Base-by-base conservation (phyloP, 2,329 filamentous ascomycete species). In the Sarocladium strictum region DNA sequence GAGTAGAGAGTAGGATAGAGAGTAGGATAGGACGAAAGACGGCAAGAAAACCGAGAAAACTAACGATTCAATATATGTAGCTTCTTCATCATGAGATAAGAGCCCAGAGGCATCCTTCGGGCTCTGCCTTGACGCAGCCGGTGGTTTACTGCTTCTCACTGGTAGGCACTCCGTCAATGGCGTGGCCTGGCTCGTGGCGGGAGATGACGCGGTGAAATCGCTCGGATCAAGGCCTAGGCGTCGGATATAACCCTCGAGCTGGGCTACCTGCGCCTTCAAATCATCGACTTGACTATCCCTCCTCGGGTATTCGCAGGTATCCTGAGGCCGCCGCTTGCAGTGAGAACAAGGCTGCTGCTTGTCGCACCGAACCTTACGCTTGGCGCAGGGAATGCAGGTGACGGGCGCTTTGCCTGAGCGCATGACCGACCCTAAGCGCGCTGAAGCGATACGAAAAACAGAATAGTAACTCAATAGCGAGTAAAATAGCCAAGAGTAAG, bases 391-490 rank as follows among this genome's bases (percentile, higher is more conserved):
- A 19, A 54, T 33, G 38, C 52, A 54, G 23, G 21, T 43, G 52
- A 54, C 35, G 38, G 52, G 38, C 15, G 37, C 38, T 33, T 54
- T 45, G 21, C 37, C 52, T 23, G 52, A 33, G 3, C 38, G 38
- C 37, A 43, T 61, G 52, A 63, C 62, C 33, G 64, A 63, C 51
- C 55, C 64, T 15, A n/a, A 6, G n/a, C n/a, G n/a, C n/a, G n/a
- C n/a, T n/a, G n/a, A n/a, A n/a, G n/a, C n/a, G n/a, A n/a, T n/a
- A n/a, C n/a, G n/a, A n/a, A n/a, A n/a, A n/a, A n/a, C n/a, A n/a
- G n/a, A n/a, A n/a, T n/a, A n/a, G n/a, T n/a, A n/a, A n/a, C n/a
- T n/a, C n/a, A n/a, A n/a, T n/a, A n/a, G n/a, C n/a, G n/a, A n/a
- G n/a, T n/a, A n/a, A n/a, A n/a, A n/a, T n/a, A n/a, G n/a, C n/a